Evolutionary conservation across 345 rosid species (phyloP).

Genomic region (Arabidopsis suecica): DNA sequence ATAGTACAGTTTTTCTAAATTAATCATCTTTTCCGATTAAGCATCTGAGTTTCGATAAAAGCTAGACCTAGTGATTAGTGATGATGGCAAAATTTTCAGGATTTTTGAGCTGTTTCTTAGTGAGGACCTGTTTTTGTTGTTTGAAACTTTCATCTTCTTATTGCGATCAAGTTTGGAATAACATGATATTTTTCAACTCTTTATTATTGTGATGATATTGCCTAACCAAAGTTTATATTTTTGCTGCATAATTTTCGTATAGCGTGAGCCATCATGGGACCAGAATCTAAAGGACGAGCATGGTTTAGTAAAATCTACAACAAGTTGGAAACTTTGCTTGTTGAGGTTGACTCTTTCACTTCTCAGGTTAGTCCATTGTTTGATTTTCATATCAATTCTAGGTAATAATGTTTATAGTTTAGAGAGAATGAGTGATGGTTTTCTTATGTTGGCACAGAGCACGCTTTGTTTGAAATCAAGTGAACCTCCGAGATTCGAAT

Average conservation of each 20-base stretch:
- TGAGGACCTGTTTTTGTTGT: background rate
- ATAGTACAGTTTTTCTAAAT: background rate
- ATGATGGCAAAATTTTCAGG: slow-evolving; percentile 9
- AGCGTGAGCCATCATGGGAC: slow-evolving; percentile 60
- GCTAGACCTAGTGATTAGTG: background rate
- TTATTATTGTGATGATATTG: too few relatives aligned
- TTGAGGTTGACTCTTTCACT: slow-evolving; percentile 66
- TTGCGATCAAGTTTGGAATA: too few relatives aligned
- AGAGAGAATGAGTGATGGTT: slow-evolving; percentile 3
- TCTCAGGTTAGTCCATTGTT: slow-evolving; percentile 31
- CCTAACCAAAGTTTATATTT: too few relatives aligned
- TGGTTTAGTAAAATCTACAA: slow-evolving; percentile 74
- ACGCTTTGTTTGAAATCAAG: slow-evolving; percentile 28
- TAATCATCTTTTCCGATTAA: background rate
- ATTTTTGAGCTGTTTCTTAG: slow-evolving; percentile 25
- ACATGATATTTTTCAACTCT: background rate
- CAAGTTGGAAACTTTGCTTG: slow-evolving; percentile 70
- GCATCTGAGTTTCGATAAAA: background rate
- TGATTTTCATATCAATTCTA: background rate
- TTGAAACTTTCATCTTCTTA: background rate
- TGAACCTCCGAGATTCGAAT: slow-evolving; percentile 24
- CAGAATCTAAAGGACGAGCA: slow-evolving; percentile 52
- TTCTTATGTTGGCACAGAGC: slow-evolving; percentile 46
- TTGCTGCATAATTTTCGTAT: slow-evolving; percentile 6
- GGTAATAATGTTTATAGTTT: background rate